Evolutionary conservation across 495 filamentous ascomycete genomes (phyloP).

Genomic region (Coniosporium apollinis): DNA sequence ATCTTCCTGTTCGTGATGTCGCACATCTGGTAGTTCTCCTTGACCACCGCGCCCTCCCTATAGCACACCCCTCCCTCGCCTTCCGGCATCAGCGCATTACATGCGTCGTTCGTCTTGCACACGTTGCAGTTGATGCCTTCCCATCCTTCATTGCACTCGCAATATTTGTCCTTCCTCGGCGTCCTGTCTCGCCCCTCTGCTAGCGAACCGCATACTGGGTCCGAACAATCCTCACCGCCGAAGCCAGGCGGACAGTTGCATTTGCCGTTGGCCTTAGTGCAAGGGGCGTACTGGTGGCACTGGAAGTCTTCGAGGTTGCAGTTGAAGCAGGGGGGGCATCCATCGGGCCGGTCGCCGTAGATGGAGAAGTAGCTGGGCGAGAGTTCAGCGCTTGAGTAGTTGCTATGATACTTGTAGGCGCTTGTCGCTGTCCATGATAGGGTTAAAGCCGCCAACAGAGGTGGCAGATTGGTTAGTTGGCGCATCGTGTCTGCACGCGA

Average conservation of each 20-base stretch:
- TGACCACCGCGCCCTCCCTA: constrained; percentile 71
- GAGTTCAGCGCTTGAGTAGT: background rate
- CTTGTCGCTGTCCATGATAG: too few species aligned
- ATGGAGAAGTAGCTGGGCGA: too few species aligned
- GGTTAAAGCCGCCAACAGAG: too few species aligned
- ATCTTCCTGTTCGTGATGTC: constrained; percentile 94
- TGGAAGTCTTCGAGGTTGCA: constrained; percentile 83
- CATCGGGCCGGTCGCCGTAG: constrained; percentile 39
- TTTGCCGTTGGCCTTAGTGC: constrained; percentile 74
- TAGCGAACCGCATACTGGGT: constrained; percentile 80
- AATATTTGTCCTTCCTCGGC: constrained; percentile 47
- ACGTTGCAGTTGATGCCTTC: constrained; percentile 98
- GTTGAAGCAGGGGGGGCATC: constrained; percentile 75
- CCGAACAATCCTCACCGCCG: constrained; percentile 79
- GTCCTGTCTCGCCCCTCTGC: constrained; percentile 59
- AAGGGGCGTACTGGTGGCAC: constrained; percentile 74
- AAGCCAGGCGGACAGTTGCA: constrained; percentile 85
- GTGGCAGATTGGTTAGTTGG: too few species aligned
- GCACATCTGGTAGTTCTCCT: constrained; percentile 94
- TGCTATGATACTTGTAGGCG: constrained; percentile 23
- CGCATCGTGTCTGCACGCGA: too few species aligned
- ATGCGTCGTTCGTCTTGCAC: constrained; percentile 66
- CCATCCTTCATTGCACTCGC: constrained; percentile 89
- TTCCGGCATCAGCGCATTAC: constrained; percentile 67
- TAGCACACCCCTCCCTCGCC: constrained; percentile 76